These are phyloP conservation scores for Ganoderma leucocontextum DNA, from an alignment of 1,284 basidiomycete genomes.

Conservation along the genomic window DNA sequence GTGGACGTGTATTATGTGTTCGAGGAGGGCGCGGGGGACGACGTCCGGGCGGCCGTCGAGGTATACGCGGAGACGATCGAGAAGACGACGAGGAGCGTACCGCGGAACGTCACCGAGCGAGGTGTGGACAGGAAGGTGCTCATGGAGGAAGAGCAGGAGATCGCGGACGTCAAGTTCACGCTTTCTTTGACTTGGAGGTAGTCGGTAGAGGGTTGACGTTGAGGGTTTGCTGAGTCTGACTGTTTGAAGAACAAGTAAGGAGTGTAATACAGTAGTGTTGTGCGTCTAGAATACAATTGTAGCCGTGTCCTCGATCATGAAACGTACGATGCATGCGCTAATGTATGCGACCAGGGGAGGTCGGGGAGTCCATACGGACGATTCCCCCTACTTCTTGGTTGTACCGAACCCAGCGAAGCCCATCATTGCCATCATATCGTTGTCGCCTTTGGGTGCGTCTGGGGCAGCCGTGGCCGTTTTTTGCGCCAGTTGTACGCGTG, in stretches of 20 bases:
- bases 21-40: slow-evolving; percentile 72
- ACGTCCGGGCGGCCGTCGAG: slow-evolving; percentile 76
- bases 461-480: slow-evolving; percentile 49
- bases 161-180: slow-evolving; percentile 84
- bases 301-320: slow-evolving; percentile 18
- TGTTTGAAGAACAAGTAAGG: slow-evolving; percentile 30
- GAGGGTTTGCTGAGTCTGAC: neutral
- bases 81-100: slow-evolving; percentile 81
- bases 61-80: slow-evolving; percentile 78
- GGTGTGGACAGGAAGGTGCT: slow-evolving; percentile 59
- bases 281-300: slow-evolving; percentile 42
- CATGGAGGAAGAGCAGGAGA: slow-evolving; percentile 89
- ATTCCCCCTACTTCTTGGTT: slow-evolving; percentile 67
- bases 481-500: slow-evolving; percentile 68
- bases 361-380: neutral
- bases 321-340: slow-evolving; percentile 3
- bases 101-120: slow-evolving; percentile 65
- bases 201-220: slow-evolving; percentile 20
- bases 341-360: neutral
- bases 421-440: slow-evolving; percentile 87
- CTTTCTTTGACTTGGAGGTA: slow-evolving; percentile 66
- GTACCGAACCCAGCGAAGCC: slow-evolving; percentile 93
- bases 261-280: slow-evolving; percentile 46
- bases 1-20: slow-evolving; percentile 91
- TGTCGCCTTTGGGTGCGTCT: slow-evolving; percentile 49